A percentile compares a stretch with the other conserved stretches of the same genome.
Evolutionary conservation across 2,329 filamentous ascomycete species (phyloP).

Genomic region (Trichoderma oligosporum): DNA sequence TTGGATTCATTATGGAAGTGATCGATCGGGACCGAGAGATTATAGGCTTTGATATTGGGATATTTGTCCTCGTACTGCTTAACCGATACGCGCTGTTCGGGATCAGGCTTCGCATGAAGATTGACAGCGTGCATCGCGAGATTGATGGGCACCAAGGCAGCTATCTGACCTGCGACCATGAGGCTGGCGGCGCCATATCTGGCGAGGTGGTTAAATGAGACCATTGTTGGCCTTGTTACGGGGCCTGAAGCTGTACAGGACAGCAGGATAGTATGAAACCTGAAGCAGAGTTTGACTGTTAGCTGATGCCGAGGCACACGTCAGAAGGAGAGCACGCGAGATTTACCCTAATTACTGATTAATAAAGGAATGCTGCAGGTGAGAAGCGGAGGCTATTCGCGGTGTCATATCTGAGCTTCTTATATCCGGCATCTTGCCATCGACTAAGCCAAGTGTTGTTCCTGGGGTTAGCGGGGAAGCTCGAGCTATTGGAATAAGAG

Average conservation of each 20-base stretch:
- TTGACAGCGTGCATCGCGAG: not conserved
- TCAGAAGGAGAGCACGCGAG: not conserved
- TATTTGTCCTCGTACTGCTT: constrained; percentile 6
- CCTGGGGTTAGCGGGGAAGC: not conserved
- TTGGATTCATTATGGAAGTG: constrained; percentile 77
- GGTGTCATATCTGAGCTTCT: not conserved
- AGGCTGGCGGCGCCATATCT: constrained; percentile 8
- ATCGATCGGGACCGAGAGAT: constrained; percentile 58
- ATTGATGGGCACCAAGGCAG: constrained; percentile 15
- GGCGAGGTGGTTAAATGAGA: not conserved
- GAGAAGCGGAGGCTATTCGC: not conserved
- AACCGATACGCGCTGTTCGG: not conserved
- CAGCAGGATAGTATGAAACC: not conserved
- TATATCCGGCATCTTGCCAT: not conserved
- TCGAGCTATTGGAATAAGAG: not conserved
- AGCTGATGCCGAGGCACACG: not conserved
- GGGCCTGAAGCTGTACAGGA: not conserved
- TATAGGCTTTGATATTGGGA: constrained; percentile 26
- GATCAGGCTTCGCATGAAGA: not conserved
- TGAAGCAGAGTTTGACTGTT: not conserved
- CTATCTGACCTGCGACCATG: not conserved
- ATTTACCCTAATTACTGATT: too few species aligned
- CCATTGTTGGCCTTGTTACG: not conserved
- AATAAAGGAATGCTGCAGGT: not conserved
- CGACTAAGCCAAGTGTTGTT: not conserved